phyloP scores from a whole-genome alignment of 176 grass and related monocot species.

The Bolboschoenus planiculmis region DNA sequence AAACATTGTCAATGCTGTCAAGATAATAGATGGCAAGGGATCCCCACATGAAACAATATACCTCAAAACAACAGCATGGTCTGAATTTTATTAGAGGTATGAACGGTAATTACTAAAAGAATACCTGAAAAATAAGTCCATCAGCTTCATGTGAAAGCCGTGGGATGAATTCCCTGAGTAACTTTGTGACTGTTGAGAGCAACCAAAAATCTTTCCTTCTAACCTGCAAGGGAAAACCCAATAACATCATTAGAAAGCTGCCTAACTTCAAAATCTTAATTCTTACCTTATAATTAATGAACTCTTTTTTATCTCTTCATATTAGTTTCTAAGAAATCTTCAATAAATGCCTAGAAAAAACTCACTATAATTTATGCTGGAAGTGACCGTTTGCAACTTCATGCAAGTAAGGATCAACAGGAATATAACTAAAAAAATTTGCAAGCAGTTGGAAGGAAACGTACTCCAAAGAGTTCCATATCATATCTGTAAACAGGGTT shows the following conservation, averaged over 20 bases:
- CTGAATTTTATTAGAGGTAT: background rate
- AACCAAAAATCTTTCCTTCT: constrained; percentile 98
- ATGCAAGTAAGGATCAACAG: background rate
- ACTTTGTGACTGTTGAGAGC: constrained; percentile 66
- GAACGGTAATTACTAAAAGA: background rate
- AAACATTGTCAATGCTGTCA: background rate
- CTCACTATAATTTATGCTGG: background rate
- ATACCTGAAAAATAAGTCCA: constrained; percentile 99
- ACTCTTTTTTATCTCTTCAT: too few species aligned
- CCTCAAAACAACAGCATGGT: background rate
- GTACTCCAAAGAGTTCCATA: constrained; percentile 94
- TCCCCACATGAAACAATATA: background rate
- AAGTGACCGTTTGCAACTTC: background rate
- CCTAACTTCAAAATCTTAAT: background rate
- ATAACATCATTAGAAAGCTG: constrained; percentile 10
- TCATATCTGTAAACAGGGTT: constrained; percentile 93
- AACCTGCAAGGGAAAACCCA: constrained; percentile 39
- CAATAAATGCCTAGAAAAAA: background rate
- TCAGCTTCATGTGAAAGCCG: constrained; percentile 90
- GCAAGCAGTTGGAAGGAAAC: background rate
- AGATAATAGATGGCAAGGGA: background rate
- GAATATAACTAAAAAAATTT: constrained; percentile 14
- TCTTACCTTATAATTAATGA: too few species aligned
- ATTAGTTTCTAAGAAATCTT: background rate
- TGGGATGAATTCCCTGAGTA: constrained; percentile 85